Evolutionary conservation across 345 rosid genomes (phyloP), one percentile per base, ranked within the genome.

Genomic region (Ceriops decandra): DNA sequence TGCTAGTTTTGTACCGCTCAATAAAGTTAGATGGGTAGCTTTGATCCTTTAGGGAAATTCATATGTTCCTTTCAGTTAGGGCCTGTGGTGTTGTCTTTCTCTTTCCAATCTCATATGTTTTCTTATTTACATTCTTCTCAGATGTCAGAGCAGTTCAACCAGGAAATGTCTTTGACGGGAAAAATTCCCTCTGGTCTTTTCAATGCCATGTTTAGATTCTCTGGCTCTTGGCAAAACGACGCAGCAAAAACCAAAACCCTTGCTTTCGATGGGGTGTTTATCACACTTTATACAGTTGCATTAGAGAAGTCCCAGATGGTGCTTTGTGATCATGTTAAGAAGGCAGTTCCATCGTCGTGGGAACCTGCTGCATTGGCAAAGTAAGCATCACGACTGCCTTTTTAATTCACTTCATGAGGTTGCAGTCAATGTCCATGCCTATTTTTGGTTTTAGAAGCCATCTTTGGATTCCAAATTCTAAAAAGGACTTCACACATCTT

Each of bases 101-200:
- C 57, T 36, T 66, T 38, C 71, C 8, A 49, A 51, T 49, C 51
- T 64, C 46, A 6, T 49, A 49, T 52, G 35, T 68, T 60, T 60
- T 33, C 35, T 32, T 6, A 32, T 32, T 54, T 32, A 38, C 31
- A 51, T 64, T 71, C 60, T 73, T 35, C 56, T 5, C 76, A 93
- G 98, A 93, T 93, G 98, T 85, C 98, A 27, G 98, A 91, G 87
- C 96, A 91, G 75, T 91, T 93, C 81, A 93, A 93, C 77, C 97
- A 87, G 66, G 98, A 91, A 68, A 72, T 88, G 67, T 88, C 96
- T 71, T 67, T 89, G 75, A 85, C 89, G 51, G 98, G 98, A 66
- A 88, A 89, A 85, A 89, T 91, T 64, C 98, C 98, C 2, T 91
- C 97, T 0, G 98, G 98, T 66, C 86, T 85, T 67, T 93, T 93